These are phyloP conservation scores for Odontarrhena argentea DNA, from an alignment of 345 rosid genomes.

Conservation along the genomic window DNA sequence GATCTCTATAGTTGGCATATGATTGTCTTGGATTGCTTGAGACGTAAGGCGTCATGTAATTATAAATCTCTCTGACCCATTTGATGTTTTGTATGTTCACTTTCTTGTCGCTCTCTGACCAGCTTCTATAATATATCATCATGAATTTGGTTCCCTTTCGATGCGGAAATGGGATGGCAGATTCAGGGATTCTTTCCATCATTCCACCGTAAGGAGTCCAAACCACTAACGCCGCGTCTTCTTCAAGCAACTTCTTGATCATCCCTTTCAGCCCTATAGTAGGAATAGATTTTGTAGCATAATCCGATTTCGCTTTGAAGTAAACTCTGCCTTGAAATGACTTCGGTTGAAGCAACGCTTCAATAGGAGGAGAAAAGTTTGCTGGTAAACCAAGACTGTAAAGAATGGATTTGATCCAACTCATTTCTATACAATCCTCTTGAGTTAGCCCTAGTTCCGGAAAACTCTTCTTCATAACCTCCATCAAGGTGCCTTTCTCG, in stretches of 20 bases:
- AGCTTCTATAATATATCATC: slow-evolving; percentile 40
- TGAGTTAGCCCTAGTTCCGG: slow-evolving; percentile 57
- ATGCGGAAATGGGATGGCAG: slow-evolving; percentile 61
- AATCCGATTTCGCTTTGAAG: slow-evolving; percentile 65
- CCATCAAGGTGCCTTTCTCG: slow-evolving; percentile 39
- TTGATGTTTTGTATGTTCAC: slow-evolving; percentile 33
- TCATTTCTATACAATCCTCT: slow-evolving; percentile 53
- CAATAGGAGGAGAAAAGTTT: slow-evolving; percentile 25
- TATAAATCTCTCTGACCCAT: slow-evolving; percentile 51
- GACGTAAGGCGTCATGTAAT: slow-evolving; percentile 37
- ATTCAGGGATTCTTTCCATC: slow-evolving; percentile 54
- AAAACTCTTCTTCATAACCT: slow-evolving; percentile 48
- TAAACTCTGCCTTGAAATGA: slow-evolving; percentile 42
- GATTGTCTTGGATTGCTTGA: too few species aligned
- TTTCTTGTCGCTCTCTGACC: slow-evolving; percentile 26
- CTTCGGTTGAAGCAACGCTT: slow-evolving; percentile 52
- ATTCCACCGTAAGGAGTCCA: slow-evolving; percentile 71
- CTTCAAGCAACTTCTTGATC: slow-evolving; percentile 45
- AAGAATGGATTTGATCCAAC: slow-evolving; percentile 57
- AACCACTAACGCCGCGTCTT: slow-evolving; percentile 45
- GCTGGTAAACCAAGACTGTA: slow-evolving; percentile 49
- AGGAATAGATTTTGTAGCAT: slow-evolving; percentile 41
- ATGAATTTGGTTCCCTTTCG: slow-evolving; percentile 51
- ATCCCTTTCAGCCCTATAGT: slow-evolving; percentile 47
- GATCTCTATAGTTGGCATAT: too few species aligned